Conservation (phyloP, 768 basidiomycete species). For the Hygrophorus pudorinus region DNA sequence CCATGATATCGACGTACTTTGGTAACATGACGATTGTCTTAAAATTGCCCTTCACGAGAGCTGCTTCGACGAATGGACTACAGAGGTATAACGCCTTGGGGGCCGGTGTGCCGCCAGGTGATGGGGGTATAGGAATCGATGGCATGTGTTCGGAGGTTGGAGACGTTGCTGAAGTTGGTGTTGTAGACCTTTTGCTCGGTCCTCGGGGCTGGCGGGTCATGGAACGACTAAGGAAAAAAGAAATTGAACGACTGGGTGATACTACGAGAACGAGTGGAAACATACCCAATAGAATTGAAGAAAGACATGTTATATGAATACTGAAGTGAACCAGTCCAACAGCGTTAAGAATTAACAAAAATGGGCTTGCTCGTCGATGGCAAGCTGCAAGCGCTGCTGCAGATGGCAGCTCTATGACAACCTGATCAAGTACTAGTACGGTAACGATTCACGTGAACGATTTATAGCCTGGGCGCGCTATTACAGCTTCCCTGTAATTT, state of each 20-base stretch:
- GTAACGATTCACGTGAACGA: neutral
- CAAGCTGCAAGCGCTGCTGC: neutral
- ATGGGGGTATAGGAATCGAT: slow-evolving; percentile 27
- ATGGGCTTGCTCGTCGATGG: neutral
- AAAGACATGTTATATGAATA: slow-evolving; percentile 55
- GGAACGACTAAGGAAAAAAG: slow-evolving; percentile 40
- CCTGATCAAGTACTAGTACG: neutral
- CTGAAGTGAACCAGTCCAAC: neutral
- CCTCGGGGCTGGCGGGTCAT: slow-evolving; percentile 64
- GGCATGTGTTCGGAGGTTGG: slow-evolving; percentile 34
- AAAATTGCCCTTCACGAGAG: slow-evolving; percentile 94
- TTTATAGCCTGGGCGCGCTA: neutral
- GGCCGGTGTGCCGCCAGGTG: slow-evolving; percentile 21
- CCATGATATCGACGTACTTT: slow-evolving; percentile 97
- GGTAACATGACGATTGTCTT: slow-evolving; percentile 95
- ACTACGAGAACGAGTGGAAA: slow-evolving; percentile 6
- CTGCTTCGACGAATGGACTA: slow-evolving; percentile 94
- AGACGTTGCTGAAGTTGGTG: slow-evolving; percentile 60
- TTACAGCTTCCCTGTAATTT: slow-evolving; percentile 47
- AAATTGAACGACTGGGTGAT: neutral
- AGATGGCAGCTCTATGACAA: neutral
- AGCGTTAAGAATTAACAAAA: neutral
- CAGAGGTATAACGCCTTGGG: slow-evolving; percentile 78
- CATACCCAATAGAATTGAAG: slow-evolving; percentile 75
- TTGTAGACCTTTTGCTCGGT: slow-evolving; percentile 57